A percentile compares a stretch with the other conserved stretches of the same genome.
These are phyloP conservation scores for Lactuca sativa DNA, from an alignment of 129 eudicot species.

Conservation along the genomic window DNA sequence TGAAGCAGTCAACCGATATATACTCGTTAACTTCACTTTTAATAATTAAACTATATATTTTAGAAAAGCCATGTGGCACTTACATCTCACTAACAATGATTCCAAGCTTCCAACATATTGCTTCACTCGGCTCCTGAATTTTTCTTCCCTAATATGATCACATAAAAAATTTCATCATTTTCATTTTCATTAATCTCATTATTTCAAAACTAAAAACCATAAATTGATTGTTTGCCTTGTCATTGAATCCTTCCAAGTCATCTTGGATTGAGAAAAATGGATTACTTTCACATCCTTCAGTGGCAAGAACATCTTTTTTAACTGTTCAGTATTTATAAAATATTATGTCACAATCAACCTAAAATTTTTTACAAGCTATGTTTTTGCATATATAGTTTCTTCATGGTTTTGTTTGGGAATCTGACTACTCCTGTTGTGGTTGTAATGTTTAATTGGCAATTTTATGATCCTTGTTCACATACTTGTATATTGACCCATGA, in stretches of 20 bases:
- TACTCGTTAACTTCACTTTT: too few species aligned
- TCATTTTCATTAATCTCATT: neutral
- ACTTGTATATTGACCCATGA: conserved; percentile 96
- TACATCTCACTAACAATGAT: too few species aligned
- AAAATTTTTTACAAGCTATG: neutral
- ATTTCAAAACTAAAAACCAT: neutral
- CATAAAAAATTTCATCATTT: neutral
- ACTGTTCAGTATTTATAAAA: conserved; percentile 43
- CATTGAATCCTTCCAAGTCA: conserved; percentile 74
- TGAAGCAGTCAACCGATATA: too few species aligned
- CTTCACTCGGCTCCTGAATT: conserved; percentile 76
- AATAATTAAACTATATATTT: too few species aligned
- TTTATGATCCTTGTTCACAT: conserved; percentile 78
- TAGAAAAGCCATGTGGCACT: too few species aligned
- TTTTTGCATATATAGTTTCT: conserved; percentile 56
- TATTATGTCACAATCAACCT: conserved; percentile 12
- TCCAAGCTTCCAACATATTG: conserved; percentile 61
- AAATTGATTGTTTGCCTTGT: conserved; percentile 54
- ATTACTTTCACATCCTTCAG: conserved; percentile 83
- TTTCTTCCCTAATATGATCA: conserved; percentile 64
- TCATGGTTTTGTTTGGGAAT: conserved; percentile 76
- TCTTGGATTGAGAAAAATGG: conserved; percentile 94
- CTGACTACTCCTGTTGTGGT: conserved; percentile 43
- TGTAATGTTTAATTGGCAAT: conserved; percentile 68
- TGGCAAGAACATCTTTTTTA: conserved; percentile 49